phyloP scores from a whole-genome alignment of 768 basidiomycete species.

The Hypholoma fasciculare region DNA sequence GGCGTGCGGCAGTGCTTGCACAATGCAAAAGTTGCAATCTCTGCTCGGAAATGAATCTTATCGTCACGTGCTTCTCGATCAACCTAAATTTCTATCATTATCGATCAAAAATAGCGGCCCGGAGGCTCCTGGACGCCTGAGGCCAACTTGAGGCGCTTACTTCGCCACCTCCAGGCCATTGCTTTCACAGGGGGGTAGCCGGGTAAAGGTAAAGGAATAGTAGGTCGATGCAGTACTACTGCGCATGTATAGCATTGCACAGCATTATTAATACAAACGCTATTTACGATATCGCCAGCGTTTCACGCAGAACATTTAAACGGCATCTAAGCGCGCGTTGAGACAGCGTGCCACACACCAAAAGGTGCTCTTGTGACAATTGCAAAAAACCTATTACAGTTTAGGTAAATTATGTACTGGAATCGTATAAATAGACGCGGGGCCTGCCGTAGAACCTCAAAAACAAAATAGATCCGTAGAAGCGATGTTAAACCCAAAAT shows the following conservation, averaged over 20 bases:
- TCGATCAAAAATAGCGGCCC: too few relatives aligned
- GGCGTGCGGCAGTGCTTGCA: constrained; percentile 1
- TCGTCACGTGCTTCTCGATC: neutral
- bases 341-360: neutral
- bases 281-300: neutral
- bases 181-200: too few relatives aligned
- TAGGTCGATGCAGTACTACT: neutral
- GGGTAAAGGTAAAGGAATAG: neutral
- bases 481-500: neutral
- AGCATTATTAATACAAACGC: neutral
- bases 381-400: neutral
- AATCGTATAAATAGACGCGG: too few relatives aligned
- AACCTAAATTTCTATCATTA: too few relatives aligned
- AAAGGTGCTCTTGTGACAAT: neutral
- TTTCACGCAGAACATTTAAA: neutral
- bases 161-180: too few relatives aligned
- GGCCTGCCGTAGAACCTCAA: too few relatives aligned
- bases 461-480: neutral
- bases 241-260: neutral
- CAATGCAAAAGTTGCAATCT: constrained; percentile 2
- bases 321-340: neutral
- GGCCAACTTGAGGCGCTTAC: too few relatives aligned
- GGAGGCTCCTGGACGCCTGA: too few relatives aligned
- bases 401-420: too few relatives aligned
- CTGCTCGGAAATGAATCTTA: constrained; percentile 6